Percentiles rank a stretch among this genome's conserved stretches.
Evolutionary conservation across 192 early-diverging fungal genomes (phyloP).

Genomic region (Gamsiella multidivaricata): DNA sequence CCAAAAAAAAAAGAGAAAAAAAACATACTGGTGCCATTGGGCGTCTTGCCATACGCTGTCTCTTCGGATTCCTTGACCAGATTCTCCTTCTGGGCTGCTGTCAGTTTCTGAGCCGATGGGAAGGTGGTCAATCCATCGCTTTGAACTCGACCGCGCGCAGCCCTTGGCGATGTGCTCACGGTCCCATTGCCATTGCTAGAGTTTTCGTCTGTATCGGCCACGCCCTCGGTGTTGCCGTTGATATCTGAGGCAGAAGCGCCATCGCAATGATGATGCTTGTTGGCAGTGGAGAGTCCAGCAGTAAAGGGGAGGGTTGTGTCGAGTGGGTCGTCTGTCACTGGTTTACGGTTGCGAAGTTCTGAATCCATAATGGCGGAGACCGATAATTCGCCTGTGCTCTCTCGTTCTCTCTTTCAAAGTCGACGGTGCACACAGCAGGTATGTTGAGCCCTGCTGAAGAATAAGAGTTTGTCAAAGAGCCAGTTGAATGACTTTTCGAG

Average conservation of each 20-base stretch:
- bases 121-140: conserved; percentile 22
- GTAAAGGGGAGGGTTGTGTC: not conserved
- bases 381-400: not conserved
- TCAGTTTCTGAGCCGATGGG: conserved; percentile 4
- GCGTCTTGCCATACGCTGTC: conserved; percentile 45
- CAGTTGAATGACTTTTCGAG: conserved; percentile 38
- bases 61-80: conserved; percentile 34
- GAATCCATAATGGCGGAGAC: conserved; percentile 31
- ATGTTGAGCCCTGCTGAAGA: no score
- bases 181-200: not conserved
- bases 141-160: not conserved
- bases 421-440: not conserved
- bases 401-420: not conserved
- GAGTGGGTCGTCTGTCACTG: conserved; percentile 5
- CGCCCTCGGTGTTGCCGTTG: not conserved
- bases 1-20: conserved; percentile 1
- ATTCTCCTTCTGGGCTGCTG: conserved; percentile 24
- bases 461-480: not conserved
- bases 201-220: not conserved
- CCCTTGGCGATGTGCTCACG: not conserved
- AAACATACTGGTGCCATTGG: conserved; percentile 46
- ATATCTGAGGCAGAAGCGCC: not conserved
- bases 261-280: conserved; percentile 12
- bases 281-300: conserved; percentile 28
- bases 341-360: conserved; percentile 37